Evolutionary conservation across 148 eudicot species (phyloP).

Genomic region (Cornus florida): DNA sequence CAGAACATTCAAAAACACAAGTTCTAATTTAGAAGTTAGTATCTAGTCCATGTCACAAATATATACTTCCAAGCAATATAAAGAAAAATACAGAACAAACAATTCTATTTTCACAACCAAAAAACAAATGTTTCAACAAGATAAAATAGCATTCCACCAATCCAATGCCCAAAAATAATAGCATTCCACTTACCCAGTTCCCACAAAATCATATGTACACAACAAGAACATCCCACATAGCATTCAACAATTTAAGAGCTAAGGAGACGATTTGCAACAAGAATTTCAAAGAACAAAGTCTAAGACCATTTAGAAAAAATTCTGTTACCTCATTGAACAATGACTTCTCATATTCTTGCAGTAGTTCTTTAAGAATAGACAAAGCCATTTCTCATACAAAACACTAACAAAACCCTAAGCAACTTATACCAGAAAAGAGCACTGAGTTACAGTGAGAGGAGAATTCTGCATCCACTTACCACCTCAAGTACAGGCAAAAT

Average conservation of each 20-base stretch:
- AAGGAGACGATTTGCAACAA: background rate
- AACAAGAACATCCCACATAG: background rate
- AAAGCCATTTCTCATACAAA: constrained; percentile 23
- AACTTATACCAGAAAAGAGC: background rate
- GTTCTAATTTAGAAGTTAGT: background rate
- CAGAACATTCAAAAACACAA: too few species aligned
- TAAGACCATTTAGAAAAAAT: background rate
- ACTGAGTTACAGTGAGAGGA: background rate
- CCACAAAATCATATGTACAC: background rate
- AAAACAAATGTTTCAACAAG: background rate
- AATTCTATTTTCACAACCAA: too few species aligned
- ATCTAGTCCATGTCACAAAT: background rate
- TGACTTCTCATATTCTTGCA: constrained; percentile 20
- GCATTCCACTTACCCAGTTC: background rate
- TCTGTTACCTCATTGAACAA: constrained; percentile 29
- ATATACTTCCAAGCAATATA: background rate
- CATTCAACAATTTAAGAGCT: background rate
- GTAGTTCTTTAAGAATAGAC: constrained; percentile 20
- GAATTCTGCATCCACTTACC: background rate
- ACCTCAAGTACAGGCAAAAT: background rate
- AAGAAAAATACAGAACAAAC: background rate
- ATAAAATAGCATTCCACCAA: background rate
- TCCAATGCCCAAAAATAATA: too few species aligned
- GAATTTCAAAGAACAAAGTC: background rate
- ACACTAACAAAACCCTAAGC: background rate